Base-by-base conservation (phyloP, 2,329 filamentous ascomycete species). In the Cercospora berteroae region DNA sequence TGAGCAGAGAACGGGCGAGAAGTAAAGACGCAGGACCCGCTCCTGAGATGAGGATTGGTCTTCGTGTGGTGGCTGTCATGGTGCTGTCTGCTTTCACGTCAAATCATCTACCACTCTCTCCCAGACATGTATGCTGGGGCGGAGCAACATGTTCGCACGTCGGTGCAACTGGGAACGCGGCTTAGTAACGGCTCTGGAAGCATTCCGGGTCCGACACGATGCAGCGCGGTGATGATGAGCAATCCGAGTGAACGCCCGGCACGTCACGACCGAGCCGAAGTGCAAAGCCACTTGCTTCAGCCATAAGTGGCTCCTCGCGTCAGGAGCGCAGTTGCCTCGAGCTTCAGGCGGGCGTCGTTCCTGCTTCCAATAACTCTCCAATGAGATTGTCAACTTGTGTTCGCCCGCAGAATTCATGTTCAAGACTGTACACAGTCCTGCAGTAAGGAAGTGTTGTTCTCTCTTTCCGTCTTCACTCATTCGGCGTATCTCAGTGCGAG, bases 31-130 rank as follows among this genome's bases (percentile, higher is more conserved):
- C 75, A n/a, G 81, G 74, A 16, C 80, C 80, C 0, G 77, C 79
- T 27, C 80, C 80, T 5, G 78, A 77, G 29, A 82, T 82, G 60
- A 82, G 75, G 44, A 82, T 78, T 13, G 80, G 80, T 69, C 80
- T 83, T 6, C 67, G 67, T 12, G 62, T 31, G 18, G 65, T 39
- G 13, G 60, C 60, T 16, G 66, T 25, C 66, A 69, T 70, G 27
- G 55, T 58, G 31, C 5, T 16, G n/a, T 10, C 16, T 36, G 55
- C n/a, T 18, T 10, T 57, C 16, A 25, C 27, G 12, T n/a, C n/a
- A 31, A 16, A 27, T 9, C 16, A 57, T 20, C 13, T 10, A 29
- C 12, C 55, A 27, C 20, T 8, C 23, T 27, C 29, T n/a, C 18
- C 6, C 23, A 31, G n/a, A 33, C 36, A 58, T 33, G 55, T 20